Conservation (phyloP, 306 rosid genomes). For the Geum urbanum region DNA sequence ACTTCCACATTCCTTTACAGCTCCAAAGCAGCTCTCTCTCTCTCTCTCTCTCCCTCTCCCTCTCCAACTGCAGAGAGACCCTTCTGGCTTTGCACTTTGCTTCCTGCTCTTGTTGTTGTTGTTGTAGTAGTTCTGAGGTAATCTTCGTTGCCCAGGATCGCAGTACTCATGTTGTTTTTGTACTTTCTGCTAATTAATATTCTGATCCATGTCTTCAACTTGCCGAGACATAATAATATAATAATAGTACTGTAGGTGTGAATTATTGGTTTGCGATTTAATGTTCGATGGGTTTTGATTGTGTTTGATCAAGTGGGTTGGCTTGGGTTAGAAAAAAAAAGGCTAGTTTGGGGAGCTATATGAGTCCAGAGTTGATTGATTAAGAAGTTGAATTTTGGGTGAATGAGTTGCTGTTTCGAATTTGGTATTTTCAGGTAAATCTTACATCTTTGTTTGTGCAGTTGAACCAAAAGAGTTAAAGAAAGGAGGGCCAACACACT, state of each 20-base stretch:
- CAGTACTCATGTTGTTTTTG: background rate
- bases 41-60: no score
- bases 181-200: background rate
- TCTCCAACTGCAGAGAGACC: background rate
- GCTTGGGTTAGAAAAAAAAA: background rate
- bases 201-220: background rate
- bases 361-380: background rate
- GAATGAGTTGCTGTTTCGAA: background rate
- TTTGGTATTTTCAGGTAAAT: background rate
- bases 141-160: conserved; percentile 5
- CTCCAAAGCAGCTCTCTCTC: background rate
- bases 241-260: background rate
- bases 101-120: background rate
- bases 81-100: background rate
- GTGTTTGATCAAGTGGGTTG: conserved; percentile 6
- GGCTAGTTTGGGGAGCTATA: background rate
- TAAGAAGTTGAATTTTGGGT: conserved; percentile 5
- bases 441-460: background rate
- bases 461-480: background rate
- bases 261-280: background rate
- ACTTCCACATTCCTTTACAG: conserved; percentile 9
- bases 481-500: background rate
- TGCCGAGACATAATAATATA: background rate
- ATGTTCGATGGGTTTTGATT: background rate
- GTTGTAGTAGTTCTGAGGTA: background rate